Base-by-base conservation (phyloP, 2,329 filamentous ascomycete genomes). In the Apiospora arundinis region DNA sequence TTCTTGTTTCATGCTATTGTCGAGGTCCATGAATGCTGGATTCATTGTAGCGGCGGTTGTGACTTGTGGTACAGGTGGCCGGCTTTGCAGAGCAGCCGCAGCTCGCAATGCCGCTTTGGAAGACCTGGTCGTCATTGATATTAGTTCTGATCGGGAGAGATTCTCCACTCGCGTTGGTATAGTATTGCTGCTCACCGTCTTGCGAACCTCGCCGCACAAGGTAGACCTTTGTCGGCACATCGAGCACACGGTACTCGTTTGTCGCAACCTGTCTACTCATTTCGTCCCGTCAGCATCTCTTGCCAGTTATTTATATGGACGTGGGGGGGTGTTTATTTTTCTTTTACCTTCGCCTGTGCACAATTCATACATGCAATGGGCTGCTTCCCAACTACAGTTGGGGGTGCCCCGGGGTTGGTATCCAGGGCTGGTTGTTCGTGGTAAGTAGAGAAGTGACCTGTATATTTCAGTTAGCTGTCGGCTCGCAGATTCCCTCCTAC, bases 331-430 rank as follows among this genome's bases (percentile, higher is more conserved):
- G n/a, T n/a, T n/a, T n/a, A n/a, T 6, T 32, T 32, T 40, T 4
- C 2, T 14, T 32, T 63, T 63, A 63, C 56, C 56, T 63, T 63
- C 21, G 85, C 85, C 73, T 81, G 85, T 42, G 85, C 84, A 71
- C 86, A 88, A 72, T 85, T 85, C 60, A 82, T 79, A 76, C 86
- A 88, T 4, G 86, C 85, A 73, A 88, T 88, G 5, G 83, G 84
- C 12, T 82, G 84, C 65, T 74, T 75, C 28, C 56, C 56, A 14
- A 63, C 32, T 2, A 63, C 56, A 18, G 82, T 82, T 18, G 83
- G 85, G 0, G 84, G 81, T 23, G 40, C 65, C 6, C 65, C 65
- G 2, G 40, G 65, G n/a, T 67, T 67, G 40, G 67, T 69, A 9
- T 63, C 56, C 56, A 63, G 56, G 12, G 32, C 56, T 21, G 67